Evolutionary conservation across 139 green algal species (phyloP).

Genomic region (Auxenochlorella protothecoides): DNA sequence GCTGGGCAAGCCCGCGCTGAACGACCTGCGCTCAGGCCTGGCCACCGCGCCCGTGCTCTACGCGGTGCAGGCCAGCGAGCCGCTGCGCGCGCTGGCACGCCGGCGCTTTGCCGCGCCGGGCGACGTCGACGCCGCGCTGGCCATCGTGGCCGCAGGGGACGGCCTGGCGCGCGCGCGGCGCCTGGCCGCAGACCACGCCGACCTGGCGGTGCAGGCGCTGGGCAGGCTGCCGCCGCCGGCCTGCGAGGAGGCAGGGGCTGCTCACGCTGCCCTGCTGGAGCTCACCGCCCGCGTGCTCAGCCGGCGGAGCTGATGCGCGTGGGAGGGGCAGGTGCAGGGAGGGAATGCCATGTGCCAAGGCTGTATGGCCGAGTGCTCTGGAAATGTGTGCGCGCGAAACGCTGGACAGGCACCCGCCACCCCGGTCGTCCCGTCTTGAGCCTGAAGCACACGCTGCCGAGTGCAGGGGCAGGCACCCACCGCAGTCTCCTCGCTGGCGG

Average conservation of each 20-base stretch:
- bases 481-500: not conserved
- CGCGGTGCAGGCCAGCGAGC: slow-evolving; percentile 47
- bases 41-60: slow-evolving; percentile 88
- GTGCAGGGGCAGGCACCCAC: no score
- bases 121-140: slow-evolving; percentile 22
- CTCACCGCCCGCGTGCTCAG: slow-evolving; percentile 61
- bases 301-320: slow-evolving; percentile 46
- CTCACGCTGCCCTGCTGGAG: slow-evolving; percentile 42
- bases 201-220: slow-evolving; percentile 1
- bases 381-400: no score
- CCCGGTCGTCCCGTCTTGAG: no score
- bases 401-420: no score
- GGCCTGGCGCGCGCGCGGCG: slow-evolving; percentile 13
- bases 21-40: slow-evolving; percentile 80
- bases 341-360: no score
- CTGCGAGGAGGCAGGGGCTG: slow-evolving; percentile 37
- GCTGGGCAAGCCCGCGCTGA: slow-evolving; percentile 90
- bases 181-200: slow-evolving; percentile 4
- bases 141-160: slow-evolving; percentile 2
- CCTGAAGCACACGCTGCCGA: no score
- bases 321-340: no score
- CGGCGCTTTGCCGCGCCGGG: slow-evolving; percentile 67
- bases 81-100: slow-evolving; percentile 64
- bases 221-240: slow-evolving; percentile 25
- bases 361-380: no score